Evolutionary conservation across 1,139 yeast genomes (phyloP).

Genomic region (Magnusiomyces suaveolens): DNA sequence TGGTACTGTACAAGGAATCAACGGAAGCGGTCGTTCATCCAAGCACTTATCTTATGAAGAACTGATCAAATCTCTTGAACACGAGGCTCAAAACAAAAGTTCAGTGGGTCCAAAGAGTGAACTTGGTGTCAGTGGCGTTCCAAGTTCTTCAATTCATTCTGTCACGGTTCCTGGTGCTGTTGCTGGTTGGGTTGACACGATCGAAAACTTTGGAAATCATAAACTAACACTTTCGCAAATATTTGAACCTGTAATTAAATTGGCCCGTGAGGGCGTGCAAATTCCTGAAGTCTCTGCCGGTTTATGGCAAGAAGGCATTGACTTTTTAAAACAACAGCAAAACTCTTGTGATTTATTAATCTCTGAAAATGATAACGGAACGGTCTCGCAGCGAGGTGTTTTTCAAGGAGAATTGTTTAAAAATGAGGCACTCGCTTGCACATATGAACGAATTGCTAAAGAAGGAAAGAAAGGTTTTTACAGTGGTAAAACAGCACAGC

Average conservation of each 20-base stretch:
- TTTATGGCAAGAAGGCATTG: conserved; percentile 41
- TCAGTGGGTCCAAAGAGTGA: neutral
- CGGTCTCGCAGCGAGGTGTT: conserved; percentile 33
- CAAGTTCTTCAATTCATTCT: conserved; percentile 45
- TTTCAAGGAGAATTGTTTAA: conserved; percentile 49
- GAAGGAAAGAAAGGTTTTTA: conserved; percentile 60
- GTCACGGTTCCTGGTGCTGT: conserved; percentile 72
- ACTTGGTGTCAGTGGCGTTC: conserved; percentile 26
- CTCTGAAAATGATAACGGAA: neutral
- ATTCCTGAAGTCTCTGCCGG: conserved; percentile 50
- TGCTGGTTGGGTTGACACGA: conserved; percentile 68
- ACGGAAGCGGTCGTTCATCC: conserved; percentile 73
- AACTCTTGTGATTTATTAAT: neutral
- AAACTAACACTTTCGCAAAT: conserved; percentile 50
- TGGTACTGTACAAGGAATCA: conserved; percentile 52
- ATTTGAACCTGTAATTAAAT: conserved; percentile 57
- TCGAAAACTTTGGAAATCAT: conserved; percentile 64
- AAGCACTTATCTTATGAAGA: conserved; percentile 27
- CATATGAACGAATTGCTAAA: conserved; percentile 44
- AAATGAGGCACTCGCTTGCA: conserved; percentile 47
- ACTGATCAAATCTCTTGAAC: neutral
- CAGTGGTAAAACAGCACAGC: conserved; percentile 55
- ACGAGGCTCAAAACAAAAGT: neutral
- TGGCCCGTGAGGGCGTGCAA: conserved; percentile 61
- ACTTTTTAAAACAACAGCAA: neutral